Percentiles rank a stretch among this genome's conserved stretches.
These are phyloP conservation scores for Senna tora DNA, from an alignment of 306 rosid genomes.

Conservation along the genomic window DNA sequence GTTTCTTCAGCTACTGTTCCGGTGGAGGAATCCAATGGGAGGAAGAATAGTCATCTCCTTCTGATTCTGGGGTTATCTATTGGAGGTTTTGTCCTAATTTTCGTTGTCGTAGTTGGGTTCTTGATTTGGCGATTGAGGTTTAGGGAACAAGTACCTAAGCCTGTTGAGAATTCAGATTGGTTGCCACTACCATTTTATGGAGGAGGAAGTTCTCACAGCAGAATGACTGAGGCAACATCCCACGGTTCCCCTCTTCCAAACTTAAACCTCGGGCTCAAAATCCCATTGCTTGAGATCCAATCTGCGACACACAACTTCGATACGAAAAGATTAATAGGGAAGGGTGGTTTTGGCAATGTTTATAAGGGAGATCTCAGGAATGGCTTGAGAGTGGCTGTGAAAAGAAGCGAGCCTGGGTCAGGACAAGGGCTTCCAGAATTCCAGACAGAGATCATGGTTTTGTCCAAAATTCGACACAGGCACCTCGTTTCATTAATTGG, in stretches of 20 bases:
- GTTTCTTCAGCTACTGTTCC: constrained; percentile 6
- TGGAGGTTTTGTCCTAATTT: constrained; percentile 40
- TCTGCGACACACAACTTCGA: constrained; percentile 50
- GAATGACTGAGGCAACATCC: constrained; percentile 29
- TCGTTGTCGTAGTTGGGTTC: constrained; percentile 30
- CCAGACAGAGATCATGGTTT: constrained; percentile 52
- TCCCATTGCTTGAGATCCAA: constrained; percentile 47
- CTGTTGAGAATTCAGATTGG: constrained; percentile 41
- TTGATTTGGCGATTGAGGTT: constrained; percentile 25
- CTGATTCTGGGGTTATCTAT: constrained; percentile 37
- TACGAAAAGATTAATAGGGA: constrained; percentile 41
- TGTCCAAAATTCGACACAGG: constrained; percentile 56
- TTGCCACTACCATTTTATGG: constrained; percentile 40
- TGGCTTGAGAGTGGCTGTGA: constrained; percentile 54
- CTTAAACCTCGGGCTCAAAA: constrained; percentile 48
- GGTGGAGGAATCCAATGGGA: neutral
- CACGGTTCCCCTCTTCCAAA: constrained; percentile 35
- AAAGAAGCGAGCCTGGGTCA: constrained; percentile 55
- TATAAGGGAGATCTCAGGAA: constrained; percentile 43
- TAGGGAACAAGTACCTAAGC: constrained; percentile 37
- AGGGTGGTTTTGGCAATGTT: constrained; percentile 64
- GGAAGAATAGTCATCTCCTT: neutral
- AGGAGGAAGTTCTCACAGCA: constrained; percentile 52
- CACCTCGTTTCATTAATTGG: constrained; percentile 64
- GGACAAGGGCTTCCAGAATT: constrained; percentile 61